phyloP scores from a whole-genome alignment of 2,329 filamentous ascomycete species.

The Sphaerostilbella broomeana region DNA sequence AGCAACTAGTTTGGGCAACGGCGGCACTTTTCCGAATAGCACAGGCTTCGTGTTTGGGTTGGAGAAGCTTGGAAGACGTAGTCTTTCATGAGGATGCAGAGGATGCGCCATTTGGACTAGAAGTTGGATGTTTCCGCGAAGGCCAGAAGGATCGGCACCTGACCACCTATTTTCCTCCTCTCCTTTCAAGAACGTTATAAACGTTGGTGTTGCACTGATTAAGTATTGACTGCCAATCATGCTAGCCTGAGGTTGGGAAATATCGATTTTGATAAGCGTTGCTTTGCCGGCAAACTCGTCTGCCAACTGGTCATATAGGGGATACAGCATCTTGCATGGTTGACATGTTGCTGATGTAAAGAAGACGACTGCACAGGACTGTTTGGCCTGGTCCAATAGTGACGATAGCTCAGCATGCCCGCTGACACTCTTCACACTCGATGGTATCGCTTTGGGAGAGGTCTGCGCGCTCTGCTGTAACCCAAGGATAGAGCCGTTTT shows the following conservation, averaged over 20 bases:
- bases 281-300: conserved; percentile 62
- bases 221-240: conserved; percentile 59
- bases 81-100: conserved; percentile 65
- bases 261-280: conserved; percentile 76
- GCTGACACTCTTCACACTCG: conserved; percentile 53
- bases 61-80: conserved; percentile 65
- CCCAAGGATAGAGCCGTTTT: conserved; percentile 47
- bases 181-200: conserved; percentile 76
- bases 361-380: conserved; percentile 74
- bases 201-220: conserved; percentile 76
- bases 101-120: conserved; percentile 70
- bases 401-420: conserved; percentile 30
- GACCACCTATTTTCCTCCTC: conserved; percentile 73
- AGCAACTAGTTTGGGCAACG: conserved; percentile 69
- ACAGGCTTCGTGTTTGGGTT: conserved; percentile 59
- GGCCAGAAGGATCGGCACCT: conserved; percentile 61
- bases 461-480: conserved; percentile 36
- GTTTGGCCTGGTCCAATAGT: conserved; percentile 49
- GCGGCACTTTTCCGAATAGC: conserved; percentile 70
- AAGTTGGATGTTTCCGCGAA: conserved; percentile 66
- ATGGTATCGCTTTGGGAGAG: conserved; percentile 4
- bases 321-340: conserved; percentile 78
- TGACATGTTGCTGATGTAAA: conserved; percentile 86
- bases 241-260: conserved; percentile 56
- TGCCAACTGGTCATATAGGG: conserved; percentile 73